Percentiles rank a stretch among this genome's conserved stretches.
Evolutionary conservation across 176 grass and related monocot genomes (phyloP).

Genomic region (Oryza punctata): DNA sequence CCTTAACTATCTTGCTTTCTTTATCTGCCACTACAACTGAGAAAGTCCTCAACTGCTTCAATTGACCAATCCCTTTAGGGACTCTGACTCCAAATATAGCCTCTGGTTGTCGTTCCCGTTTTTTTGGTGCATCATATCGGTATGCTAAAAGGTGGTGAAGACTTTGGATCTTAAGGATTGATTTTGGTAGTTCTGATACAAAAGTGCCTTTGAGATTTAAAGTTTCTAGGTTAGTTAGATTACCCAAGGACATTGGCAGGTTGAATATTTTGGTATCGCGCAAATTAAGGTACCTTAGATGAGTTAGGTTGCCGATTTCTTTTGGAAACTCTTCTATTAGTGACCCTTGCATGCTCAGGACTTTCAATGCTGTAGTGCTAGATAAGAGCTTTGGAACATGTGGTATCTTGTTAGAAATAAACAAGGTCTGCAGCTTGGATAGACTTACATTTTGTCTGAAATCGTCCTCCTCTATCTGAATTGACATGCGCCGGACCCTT

Average conservation of each 20-base stretch:
- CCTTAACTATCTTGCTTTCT: constrained; percentile 23
- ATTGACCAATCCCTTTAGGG: background rate
- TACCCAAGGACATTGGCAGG: constrained; percentile 27
- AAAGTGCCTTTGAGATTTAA: constrained; percentile 21
- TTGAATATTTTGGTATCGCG: background rate
- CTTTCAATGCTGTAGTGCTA: constrained; percentile 12
- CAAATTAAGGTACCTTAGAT: constrained; percentile 34
- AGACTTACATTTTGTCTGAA: constrained; percentile 4
- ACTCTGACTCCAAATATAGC: background rate
- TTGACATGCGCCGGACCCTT: constrained; percentile 15
- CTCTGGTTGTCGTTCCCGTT: background rate
- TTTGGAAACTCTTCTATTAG: constrained; percentile 20
- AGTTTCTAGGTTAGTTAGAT: constrained; percentile 14
- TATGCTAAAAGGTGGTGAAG: constrained; percentile 5
- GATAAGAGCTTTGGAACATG: constrained; percentile 7
- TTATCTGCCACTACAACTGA: constrained; percentile 1
- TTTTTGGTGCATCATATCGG: constrained; percentile 12
- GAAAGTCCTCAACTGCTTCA: constrained; percentile 21
- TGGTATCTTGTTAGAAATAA: constrained; percentile 6
- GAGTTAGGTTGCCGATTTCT: background rate
- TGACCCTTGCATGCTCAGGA: constrained; percentile 13
- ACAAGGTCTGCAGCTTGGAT: constrained; percentile 16
- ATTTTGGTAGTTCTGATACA: constrained; percentile 4
- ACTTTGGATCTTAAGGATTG: background rate
- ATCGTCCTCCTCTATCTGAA: background rate